Base-by-base conservation (phyloP, 2,329 filamentous ascomycete genomes). In the Hysterium pulicare region DNA sequence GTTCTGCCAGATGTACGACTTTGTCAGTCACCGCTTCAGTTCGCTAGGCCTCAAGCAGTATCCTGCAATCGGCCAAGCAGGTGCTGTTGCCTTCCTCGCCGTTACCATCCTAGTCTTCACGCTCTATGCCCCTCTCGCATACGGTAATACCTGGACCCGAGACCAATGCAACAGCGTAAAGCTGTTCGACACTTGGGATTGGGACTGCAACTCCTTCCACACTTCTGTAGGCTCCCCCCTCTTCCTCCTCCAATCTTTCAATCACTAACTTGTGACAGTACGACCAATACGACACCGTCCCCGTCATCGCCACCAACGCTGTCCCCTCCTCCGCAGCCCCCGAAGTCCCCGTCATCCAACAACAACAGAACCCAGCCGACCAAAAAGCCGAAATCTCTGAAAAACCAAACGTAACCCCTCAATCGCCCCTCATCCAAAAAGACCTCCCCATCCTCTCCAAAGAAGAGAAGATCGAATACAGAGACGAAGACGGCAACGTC, bases 161-260 rank as follows among this genome's bases (percentile, higher is more conserved):
- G 73, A 78, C 45, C 85, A 93, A 60, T 98, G 93, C 77, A 83
- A 82, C 54, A 82, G 82, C 43, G 84, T 93, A 48, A 97, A 97
- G 75, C 74, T 98, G 10, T 84, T 97, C 62, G 74, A 78, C 45
- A 84, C 82, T 2, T 98, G 93, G 93, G 93, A 98, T 66, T 98
- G 91, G 79, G 93, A 98, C 69, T 98, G 93, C 79, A 95, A 95
- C 68, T 90, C 81, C 46, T 98, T 98, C 74, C 76, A 85, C 56
- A 83, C 84, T 52, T 83, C 82, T 63, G 90, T 96, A 83, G 87
- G 87, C 84, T 36, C 26, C 11, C 21, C 23, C 13, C 8, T 21
- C 9, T 24, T 24, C 11, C 9, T 28, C 20, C 13, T 17, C 1
- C n/a, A 33, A 23, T 22, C 10, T n/a, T 24, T 33, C 24, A 33